Conservation (phyloP, 2,329 filamentous ascomycete genomes). For the Cercospora zeina region DNA sequence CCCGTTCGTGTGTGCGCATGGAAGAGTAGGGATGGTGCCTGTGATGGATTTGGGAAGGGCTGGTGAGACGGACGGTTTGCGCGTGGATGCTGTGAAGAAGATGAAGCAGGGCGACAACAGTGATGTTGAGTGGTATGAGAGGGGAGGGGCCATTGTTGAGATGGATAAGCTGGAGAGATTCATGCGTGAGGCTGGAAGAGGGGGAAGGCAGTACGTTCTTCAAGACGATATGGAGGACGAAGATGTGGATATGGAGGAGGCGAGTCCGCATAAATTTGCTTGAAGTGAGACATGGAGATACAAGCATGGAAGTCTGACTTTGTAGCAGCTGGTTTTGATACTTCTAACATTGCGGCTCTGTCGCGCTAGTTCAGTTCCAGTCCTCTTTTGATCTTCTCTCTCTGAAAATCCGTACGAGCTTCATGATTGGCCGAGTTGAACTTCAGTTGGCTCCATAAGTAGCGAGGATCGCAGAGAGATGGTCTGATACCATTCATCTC, state of each 20-base stretch:
- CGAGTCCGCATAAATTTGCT: conserved; percentile 11
- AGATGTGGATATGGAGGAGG: conserved; percentile 7
- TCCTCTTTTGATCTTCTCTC: too few species aligned
- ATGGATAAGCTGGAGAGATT: neutral
- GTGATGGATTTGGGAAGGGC: conserved; percentile 36
- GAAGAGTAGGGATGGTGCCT: conserved; percentile 56
- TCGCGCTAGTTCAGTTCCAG: too few species aligned
- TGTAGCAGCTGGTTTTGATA: too few species aligned
- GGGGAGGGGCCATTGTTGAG: neutral
- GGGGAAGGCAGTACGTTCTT: neutral
- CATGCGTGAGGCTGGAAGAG: neutral
- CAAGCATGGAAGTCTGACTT: too few species aligned
- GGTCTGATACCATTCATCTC: too few species aligned
- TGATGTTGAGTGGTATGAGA: neutral
- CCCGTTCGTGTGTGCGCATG: conserved; percentile 83
- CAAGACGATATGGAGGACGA: neutral
- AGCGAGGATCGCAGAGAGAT: too few species aligned
- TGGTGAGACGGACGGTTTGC: neutral
- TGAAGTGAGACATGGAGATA: neutral
- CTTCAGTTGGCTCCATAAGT: too few species aligned
- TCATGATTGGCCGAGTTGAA: too few species aligned
- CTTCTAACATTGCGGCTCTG: too few species aligned
- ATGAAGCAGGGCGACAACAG: too few species aligned
- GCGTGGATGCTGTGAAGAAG: neutral
- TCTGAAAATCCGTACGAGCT: too few species aligned